Evolutionary conservation across 805 yeast genomes (phyloP), one percentile per base, ranked within the genome.

Genomic region (Saccharomycopsis sp.): DNA sequence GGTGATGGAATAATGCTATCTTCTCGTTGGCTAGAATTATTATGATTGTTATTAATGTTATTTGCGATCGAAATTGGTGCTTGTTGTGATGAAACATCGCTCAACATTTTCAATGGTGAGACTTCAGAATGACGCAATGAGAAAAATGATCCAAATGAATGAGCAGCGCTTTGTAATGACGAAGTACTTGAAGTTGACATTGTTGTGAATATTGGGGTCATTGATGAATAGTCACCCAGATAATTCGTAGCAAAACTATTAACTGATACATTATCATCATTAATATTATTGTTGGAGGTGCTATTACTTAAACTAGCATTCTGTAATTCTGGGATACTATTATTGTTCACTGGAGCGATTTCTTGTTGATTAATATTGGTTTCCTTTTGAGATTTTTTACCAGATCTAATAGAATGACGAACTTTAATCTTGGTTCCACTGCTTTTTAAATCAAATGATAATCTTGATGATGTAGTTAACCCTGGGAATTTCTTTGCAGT

Each of bases 321-420:
- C 9, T 17, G 35, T 9, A 14, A 9, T 9, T 31, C 35, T n/a
- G n/a, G n/a, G n/a, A n/a, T n/a, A 8, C 19, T 9, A 20, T 31
- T 20, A 5, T 17, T 17, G 6, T 5, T 5, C 31, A 27, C 31
- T 8, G 35, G 6, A 9, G 9, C 35, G 8, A 16, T n/a, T 22
- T 37, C 19, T 33, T 34, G 35, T 26, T 37, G 20, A 17, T 29
- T 38, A 19, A 23, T 14, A 8, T 29, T 40, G 20, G 43, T 20
- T 22, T 40, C 43, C 7, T 29, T 19, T 22, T 17, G 90, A 53
- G 97, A 85, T 71, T 90, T 90, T 69, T 90, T 90, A 60, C 96
- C 96, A 63, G 81, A 90, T 66, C 90, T 96, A 57, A 81, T 75
- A 24, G 94, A 81, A 20, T 39, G 42, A 8, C 52, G 39, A 16